A percentile compares a stretch with the other conserved stretches of the same genome.
Conservation (phyloP, 2,329 filamentous ascomycete species). For the Karstenula rhodostoma region DNA sequence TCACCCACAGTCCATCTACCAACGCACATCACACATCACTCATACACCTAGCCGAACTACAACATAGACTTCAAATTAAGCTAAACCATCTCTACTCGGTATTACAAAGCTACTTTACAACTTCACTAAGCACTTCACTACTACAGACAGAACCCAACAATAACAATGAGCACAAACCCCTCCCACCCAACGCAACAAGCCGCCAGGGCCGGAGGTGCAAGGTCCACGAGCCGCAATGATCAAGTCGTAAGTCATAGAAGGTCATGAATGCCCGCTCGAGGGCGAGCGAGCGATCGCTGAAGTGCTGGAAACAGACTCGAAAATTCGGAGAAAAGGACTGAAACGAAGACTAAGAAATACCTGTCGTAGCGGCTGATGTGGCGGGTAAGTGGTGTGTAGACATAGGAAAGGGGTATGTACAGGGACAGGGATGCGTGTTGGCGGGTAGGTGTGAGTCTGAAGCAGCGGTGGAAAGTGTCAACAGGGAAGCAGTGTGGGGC, state of each 20-base stretch:
- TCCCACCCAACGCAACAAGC: constrained; percentile 2
- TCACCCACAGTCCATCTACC: too few relatives aligned
- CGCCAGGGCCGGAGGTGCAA: constrained; percentile 1
- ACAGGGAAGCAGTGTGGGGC: not conserved
- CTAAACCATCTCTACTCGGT: not conserved
- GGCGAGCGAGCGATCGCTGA: constrained; percentile 4
- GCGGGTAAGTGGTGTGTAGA: constrained; percentile 1
- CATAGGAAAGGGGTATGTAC: constrained; percentile 19
- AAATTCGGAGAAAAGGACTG: not conserved
- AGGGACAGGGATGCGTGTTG: constrained; percentile 13
- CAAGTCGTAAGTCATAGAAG: constrained; percentile 15
- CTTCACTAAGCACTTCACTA: constrained; percentile 11
- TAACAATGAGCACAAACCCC: not conserved
- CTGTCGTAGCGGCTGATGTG: constrained; percentile 5
- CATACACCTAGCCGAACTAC: too few relatives aligned
- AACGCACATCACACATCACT: too few relatives aligned
- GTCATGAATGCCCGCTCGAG: constrained; percentile 4
- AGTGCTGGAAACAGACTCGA: not conserved
- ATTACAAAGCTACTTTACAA: constrained; percentile 11
- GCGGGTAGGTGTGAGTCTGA: not conserved
- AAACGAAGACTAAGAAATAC: not conserved
- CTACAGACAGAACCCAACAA: not conserved
- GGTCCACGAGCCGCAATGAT: constrained; percentile 11
- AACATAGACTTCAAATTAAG: too few relatives aligned
- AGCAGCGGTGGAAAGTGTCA: not conserved